phyloP scores from a whole-genome alignment of 768 basidiomycete species.

The Auricularia heimuer region DNA sequence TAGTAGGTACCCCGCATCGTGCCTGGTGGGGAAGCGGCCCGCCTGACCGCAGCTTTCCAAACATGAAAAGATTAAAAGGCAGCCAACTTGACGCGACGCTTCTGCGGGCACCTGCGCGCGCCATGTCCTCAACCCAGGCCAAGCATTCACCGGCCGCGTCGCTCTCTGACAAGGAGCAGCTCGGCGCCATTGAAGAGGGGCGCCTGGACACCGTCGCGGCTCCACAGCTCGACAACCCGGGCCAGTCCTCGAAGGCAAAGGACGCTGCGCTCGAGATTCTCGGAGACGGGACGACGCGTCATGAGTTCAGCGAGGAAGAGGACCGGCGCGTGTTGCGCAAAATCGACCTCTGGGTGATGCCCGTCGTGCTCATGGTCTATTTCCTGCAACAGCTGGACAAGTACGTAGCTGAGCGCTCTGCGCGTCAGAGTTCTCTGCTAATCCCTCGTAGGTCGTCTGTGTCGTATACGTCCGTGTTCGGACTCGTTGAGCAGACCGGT shows the following conservation, averaged over 20 bases:
- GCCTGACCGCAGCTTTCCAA: too few relatives aligned
- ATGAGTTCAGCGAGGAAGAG: constrained; percentile 23
- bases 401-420: constrained; percentile 15
- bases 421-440: not conserved
- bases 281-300: constrained; percentile 16
- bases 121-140: not conserved
- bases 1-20: too few relatives aligned
- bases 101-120: not conserved
- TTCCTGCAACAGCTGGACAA: constrained; percentile 38
- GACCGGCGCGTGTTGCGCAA: constrained; percentile 26
- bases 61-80: too few relatives aligned
- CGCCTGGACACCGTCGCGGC: not conserved
- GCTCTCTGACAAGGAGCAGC: not conserved
- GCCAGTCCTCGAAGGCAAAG: constrained; percentile 2
- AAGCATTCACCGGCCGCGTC: not conserved
- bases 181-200: not conserved
- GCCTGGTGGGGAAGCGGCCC: too few relatives aligned
- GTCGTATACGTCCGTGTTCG: constrained; percentile 40
- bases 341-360: constrained; percentile 28
- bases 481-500: constrained; percentile 28
- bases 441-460: constrained; percentile 27
- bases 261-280: constrained; percentile 26
- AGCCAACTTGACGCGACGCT: not conserved
- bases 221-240: not conserved
- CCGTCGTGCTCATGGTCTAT: constrained; percentile 21